Conservation (phyloP, 768 basidiomycete genomes). For the Inosperma sp. region DNA sequence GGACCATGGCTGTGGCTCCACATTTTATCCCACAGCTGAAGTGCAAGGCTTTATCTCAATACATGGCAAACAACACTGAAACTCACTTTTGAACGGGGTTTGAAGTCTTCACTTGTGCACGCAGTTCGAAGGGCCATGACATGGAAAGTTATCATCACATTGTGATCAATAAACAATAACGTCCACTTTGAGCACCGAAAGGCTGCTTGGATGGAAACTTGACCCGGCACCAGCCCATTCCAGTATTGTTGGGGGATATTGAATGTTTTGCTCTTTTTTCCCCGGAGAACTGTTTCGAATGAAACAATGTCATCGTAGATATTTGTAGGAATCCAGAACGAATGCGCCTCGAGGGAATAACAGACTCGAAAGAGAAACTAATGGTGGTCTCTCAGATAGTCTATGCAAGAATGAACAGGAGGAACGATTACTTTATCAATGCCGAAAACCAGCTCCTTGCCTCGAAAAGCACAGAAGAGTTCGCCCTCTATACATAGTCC, state of each 20-base stretch:
- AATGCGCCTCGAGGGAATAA: neutral
- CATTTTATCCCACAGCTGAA: no score
- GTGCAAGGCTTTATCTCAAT: no score
- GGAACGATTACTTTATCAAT: neutral
- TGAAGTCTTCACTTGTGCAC: no score
- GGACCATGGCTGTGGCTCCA: no score
- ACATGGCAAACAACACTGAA: no score
- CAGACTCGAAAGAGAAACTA: constrained; percentile 1
- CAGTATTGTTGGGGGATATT: neutral
- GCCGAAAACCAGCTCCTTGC: constrained; percentile 5
- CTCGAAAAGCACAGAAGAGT: neutral
- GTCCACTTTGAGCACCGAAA: constrained; percentile 11
- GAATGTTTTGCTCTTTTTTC: neutral
- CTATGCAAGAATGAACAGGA: neutral
- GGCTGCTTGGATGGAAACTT: neutral
- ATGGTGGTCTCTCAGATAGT: neutral
- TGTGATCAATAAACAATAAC: constrained; percentile 12
- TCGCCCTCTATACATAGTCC: neutral
- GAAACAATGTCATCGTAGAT: neutral
- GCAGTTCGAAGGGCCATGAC: constrained; percentile 6
- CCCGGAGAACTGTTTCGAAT: neutral
- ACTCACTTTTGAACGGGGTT: no score
- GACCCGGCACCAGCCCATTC: neutral
- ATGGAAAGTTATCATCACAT: constrained; percentile 10
- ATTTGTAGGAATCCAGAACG: neutral